Conservation (phyloP, 495 filamentous ascomycete species). For the Hypoxylon lienhwacheense region DNA sequence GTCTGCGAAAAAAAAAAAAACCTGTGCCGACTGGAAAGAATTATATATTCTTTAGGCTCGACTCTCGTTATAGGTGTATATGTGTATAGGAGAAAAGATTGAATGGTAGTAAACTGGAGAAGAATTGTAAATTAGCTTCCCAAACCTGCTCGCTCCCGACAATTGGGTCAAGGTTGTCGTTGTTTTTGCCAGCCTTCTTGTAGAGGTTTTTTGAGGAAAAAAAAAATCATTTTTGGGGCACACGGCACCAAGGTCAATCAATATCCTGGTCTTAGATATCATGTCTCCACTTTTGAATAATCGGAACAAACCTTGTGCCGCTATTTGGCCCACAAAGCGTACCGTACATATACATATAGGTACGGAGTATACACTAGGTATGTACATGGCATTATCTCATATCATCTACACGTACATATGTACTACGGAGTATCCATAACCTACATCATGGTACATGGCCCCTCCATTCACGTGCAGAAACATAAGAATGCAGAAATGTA, state of each 20-base stretch:
- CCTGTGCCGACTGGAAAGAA: neutral
- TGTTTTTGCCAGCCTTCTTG: conserved; percentile 20
- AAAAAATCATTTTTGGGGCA: conserved; percentile 34
- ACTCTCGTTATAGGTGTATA: conserved; percentile 2
- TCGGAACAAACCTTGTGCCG: conserved; percentile 27
- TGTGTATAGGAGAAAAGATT: neutral
- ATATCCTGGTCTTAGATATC: conserved; percentile 20
- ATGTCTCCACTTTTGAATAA: conserved; percentile 18
- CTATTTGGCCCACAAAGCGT: neutral
- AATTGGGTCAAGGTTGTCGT: conserved; percentile 20
- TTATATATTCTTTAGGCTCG: neutral
- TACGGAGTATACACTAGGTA: neutral
- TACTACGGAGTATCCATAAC: too few relatives aligned
- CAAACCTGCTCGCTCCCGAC: conserved; percentile 18
- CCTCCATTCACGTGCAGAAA: too few relatives aligned
- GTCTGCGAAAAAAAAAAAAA: neutral
- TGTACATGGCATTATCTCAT: neutral
- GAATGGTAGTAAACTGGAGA: too few relatives aligned
- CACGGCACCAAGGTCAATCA: conserved; percentile 31
- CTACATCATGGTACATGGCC: too few relatives aligned
- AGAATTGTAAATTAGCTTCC: conserved; percentile 15
- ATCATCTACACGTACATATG: neutral
- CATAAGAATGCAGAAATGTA: too few relatives aligned
- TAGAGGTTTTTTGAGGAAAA: conserved; percentile 17
- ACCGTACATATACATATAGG: neutral